phyloP scores from a whole-genome alignment of 164 flowering plant species.

The Macadamia integrifolia region DNA sequence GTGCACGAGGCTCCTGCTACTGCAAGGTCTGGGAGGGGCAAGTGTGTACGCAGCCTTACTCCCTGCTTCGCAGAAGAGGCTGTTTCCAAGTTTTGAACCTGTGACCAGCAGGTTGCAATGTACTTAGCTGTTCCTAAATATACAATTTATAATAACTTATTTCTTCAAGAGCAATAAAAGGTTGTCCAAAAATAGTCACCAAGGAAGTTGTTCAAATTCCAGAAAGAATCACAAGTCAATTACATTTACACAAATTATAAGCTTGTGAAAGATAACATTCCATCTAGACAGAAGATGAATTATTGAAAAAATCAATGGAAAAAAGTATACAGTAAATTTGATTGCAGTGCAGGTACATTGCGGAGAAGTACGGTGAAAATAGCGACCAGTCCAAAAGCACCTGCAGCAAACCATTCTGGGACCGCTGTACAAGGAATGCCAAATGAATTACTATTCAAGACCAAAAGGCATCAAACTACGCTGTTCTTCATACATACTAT shows the following conservation, averaged over 20 bases:
- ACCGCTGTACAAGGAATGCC: conserved; percentile 58
- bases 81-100: no score
- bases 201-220: no score
- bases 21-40: no score
- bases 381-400: conserved; percentile 85
- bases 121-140: not conserved
- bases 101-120: no score
- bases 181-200: not conserved
- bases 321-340: conserved; percentile 70
- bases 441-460: not conserved
- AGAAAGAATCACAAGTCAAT: no score
- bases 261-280: not conserved
- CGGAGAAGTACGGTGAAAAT: conserved; percentile 85
- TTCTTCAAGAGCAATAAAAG: not conserved
- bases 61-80: no score
- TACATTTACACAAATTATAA: no score
- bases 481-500: not conserved
- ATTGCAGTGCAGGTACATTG: conserved; percentile 90
- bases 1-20: no score
- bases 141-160: not conserved
- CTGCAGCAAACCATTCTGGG: conserved; percentile 99
- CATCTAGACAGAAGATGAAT: not conserved
- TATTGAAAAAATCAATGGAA: not conserved
- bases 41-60: no score
- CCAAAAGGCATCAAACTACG: not conserved